Percentiles rank a stretch among this genome's conserved stretches.
Conservation (phyloP, 352 stramenopile species). For the Peronospora belbahrii region DNA sequence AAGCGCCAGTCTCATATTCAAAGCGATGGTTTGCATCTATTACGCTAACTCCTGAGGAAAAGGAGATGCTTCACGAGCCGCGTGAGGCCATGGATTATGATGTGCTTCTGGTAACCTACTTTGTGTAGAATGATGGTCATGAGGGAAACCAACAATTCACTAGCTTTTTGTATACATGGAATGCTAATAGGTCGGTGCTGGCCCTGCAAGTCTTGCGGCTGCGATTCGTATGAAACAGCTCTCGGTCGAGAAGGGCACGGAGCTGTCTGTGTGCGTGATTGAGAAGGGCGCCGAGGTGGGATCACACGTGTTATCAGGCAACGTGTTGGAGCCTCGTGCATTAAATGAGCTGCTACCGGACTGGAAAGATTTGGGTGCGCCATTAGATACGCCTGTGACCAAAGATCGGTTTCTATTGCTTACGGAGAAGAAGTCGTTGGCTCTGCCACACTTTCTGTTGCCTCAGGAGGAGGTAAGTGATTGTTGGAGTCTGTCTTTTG, state of each 20-base stretch:
- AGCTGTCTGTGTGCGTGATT: slow-evolving; percentile 93
- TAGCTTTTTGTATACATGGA: background rate
- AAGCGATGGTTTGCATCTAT: slow-evolving; percentile 32
- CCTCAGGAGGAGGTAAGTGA: slow-evolving; percentile 81
- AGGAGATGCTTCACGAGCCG: slow-evolving; percentile 58
- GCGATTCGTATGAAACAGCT: slow-evolving; percentile 98
- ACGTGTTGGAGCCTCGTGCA: slow-evolving; percentile 97
- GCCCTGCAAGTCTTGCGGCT: slow-evolving; percentile 90
- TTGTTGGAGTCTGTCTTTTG: background rate
- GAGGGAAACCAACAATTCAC: background rate
- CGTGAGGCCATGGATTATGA: slow-evolving; percentile 97
- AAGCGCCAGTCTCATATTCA: slow-evolving; percentile 2
- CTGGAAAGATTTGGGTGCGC: slow-evolving; percentile 87
- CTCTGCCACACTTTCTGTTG: slow-evolving; percentile 90
- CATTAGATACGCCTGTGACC: slow-evolving; percentile 89
- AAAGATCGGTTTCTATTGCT: slow-evolving; percentile 93
- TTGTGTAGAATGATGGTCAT: slow-evolving; percentile 17
- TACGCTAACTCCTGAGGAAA: slow-evolving; percentile 46
- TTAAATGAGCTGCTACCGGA: slow-evolving; percentile 95
- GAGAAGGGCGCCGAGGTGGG: slow-evolving; percentile 95
- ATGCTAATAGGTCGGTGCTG: slow-evolving; percentile 49
- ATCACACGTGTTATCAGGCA: slow-evolving; percentile 95
- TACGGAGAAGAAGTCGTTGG: slow-evolving; percentile 78
- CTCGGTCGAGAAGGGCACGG: slow-evolving; percentile 86
- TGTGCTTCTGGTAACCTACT: slow-evolving; percentile 91